Conservation (phyloP, 2,329 filamentous ascomycete genomes). For the Paramyrothecium roridum region DNA sequence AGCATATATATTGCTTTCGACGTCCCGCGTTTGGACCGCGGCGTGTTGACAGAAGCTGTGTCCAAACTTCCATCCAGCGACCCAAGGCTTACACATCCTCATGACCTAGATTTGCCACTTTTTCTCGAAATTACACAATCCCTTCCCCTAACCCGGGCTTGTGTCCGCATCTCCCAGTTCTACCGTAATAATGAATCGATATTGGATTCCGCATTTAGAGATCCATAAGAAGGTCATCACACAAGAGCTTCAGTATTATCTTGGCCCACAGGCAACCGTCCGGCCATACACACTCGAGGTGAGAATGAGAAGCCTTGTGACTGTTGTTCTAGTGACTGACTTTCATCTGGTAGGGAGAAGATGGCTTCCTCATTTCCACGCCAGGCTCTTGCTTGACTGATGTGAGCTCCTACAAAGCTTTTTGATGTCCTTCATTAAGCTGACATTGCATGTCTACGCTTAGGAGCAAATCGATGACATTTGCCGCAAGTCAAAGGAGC, state of each 20-base stretch:
- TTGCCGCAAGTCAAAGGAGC: constrained; percentile 54
- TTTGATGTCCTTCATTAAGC: constrained; percentile 4
- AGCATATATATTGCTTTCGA: background rate
- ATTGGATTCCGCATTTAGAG: constrained; percentile 58
- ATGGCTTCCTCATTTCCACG: constrained; percentile 58
- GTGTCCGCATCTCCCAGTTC: constrained; percentile 2
- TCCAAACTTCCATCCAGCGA: no score
- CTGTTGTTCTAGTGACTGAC: background rate
- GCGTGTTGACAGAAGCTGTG: background rate
- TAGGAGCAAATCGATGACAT: constrained; percentile 64
- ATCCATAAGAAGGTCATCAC: constrained; percentile 61
- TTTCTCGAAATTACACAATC: background rate
- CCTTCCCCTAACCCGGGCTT: no score
- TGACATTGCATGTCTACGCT: constrained; percentile 11
- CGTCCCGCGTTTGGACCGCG: no score
- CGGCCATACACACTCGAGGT: constrained; percentile 56
- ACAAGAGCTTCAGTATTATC: constrained; percentile 54
- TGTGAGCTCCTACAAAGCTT: constrained; percentile 36
- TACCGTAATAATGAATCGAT: constrained; percentile 45
- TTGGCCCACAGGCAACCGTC: constrained; percentile 56
- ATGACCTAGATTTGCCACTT: no score
- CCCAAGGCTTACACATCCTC: background rate
- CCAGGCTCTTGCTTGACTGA: constrained; percentile 57
- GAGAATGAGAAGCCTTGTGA: constrained; percentile 10
- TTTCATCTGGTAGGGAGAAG: constrained; percentile 45